Evolutionary conservation across 148 eudicot genomes (phyloP).

Genomic region (Camellia japonica): DNA sequence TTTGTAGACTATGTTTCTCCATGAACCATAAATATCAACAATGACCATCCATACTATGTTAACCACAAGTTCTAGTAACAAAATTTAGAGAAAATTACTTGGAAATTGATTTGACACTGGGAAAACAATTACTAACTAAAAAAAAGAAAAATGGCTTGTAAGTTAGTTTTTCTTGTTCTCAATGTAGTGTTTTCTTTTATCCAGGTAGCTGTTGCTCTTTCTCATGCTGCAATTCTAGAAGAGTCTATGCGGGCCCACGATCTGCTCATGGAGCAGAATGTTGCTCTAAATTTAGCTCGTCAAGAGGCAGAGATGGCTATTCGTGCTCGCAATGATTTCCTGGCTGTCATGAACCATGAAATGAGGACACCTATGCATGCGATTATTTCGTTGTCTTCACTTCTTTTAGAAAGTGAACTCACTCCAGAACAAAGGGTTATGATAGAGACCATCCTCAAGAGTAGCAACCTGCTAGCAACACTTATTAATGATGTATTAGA

Average conservation of each 20-base stretch:
- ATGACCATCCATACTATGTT: background rate
- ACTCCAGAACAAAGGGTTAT: slow-evolving; percentile 78
- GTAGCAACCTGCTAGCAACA: slow-evolving; percentile 70
- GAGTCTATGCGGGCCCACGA: slow-evolving; percentile 79
- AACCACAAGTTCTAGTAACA: background rate
- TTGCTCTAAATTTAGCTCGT: slow-evolving; percentile 67
- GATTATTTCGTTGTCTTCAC: slow-evolving; percentile 63
- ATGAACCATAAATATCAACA: background rate
- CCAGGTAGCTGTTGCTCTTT: slow-evolving; percentile 92
- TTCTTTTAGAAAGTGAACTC: slow-evolving; percentile 72
- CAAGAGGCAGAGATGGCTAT: slow-evolving; percentile 79
- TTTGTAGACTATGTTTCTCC: background rate
- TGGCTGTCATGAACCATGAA: slow-evolving; percentile 85
- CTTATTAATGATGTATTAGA: slow-evolving; percentile 84
- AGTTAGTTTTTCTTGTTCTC: background rate
- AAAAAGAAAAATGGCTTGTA: background rate
- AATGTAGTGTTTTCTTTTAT: slow-evolving; percentile 4
- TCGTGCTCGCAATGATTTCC: slow-evolving; percentile 79
- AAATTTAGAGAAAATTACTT: background rate
- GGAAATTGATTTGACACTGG: slow-evolving; percentile 2
- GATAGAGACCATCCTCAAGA: slow-evolving; percentile 73
- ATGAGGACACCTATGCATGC: slow-evolving; percentile 99
- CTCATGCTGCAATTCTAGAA: slow-evolving; percentile 83
- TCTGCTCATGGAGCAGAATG: slow-evolving; percentile 78
- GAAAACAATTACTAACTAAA: background rate